phyloP scores from a whole-genome alignment of 1,284 basidiomycete species.

The Sporisorium sorghi region DNA sequence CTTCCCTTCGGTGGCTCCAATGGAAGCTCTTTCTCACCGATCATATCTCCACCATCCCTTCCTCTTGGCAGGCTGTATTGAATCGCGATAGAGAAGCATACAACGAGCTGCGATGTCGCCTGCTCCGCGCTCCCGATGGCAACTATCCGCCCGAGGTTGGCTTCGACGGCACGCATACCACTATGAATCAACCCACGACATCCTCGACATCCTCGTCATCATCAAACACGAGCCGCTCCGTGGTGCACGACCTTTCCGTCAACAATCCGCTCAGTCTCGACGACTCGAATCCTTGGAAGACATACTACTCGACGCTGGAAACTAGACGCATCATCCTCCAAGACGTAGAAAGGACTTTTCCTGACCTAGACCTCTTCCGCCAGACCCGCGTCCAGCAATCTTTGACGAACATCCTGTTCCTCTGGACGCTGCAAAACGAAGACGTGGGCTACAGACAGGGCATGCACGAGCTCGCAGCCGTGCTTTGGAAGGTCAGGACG shows the following conservation, averaged over 20 bases:
- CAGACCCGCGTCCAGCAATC: conserved; percentile 37
- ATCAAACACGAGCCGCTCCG: not conserved
- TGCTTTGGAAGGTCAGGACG: conserved; percentile 55
- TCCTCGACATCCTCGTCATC: conserved; percentile 5
- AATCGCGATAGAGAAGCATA: conserved; percentile 44
- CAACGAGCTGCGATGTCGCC: conserved; percentile 33
- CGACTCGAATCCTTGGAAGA: conserved; percentile 60
- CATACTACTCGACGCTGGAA: conserved; percentile 53
- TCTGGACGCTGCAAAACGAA: conserved; percentile 58
- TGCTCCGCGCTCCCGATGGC: conserved; percentile 54
- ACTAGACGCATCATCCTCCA: conserved; percentile 49
- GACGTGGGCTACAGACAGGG: conserved; percentile 67
- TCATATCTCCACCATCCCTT: conserved; percentile 43
- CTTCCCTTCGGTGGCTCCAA: conserved; percentile 49
- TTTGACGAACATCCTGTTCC: conserved; percentile 57
- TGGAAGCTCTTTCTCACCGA: conserved; percentile 51
- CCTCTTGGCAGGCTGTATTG: conserved; percentile 43
- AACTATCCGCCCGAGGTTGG: conserved; percentile 53
- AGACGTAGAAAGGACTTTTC: conserved; percentile 61
- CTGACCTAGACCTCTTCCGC: conserved; percentile 52
- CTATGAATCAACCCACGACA: not conserved
- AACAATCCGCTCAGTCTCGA: conserved; percentile 66
- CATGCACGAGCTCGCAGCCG: conserved; percentile 68
- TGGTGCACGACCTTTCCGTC: conserved; percentile 46
- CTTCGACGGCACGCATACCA: conserved; percentile 34